Conservation (phyloP, 768 basidiomycete genomes). For the Auricularia cornea region DNA sequence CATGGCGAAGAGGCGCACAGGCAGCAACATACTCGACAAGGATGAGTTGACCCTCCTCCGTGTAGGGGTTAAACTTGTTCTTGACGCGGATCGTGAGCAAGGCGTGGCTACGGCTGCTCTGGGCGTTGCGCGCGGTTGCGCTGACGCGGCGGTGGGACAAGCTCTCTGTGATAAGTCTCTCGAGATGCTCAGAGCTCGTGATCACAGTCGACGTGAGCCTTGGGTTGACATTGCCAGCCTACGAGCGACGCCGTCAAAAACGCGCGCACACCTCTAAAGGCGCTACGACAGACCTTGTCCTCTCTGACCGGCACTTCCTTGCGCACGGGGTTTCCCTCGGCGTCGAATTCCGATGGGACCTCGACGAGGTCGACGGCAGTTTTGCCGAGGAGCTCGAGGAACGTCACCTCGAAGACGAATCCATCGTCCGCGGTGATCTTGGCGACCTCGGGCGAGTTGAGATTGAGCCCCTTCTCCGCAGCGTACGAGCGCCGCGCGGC, state of each 20-base stretch:
- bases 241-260: too few relatives aligned
- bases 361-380: slow-evolving; percentile 24
- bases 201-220: slow-evolving; percentile 19
- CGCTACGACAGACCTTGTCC: slow-evolving; percentile 22
- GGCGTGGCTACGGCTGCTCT: slow-evolving; percentile 28
- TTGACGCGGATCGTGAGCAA: slow-evolving; percentile 25
- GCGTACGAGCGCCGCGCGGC: slow-evolving; percentile 16
- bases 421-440: slow-evolving; percentile 2
- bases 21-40: slow-evolving; percentile 25
- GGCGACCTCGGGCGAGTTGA: neutral
- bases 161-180: slow-evolving; percentile 22
- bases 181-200: slow-evolving; percentile 22
- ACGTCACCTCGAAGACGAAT: slow-evolving; percentile 26
- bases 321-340: slow-evolving; percentile 17
- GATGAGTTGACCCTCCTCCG: slow-evolving; percentile 28
- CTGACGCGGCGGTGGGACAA: slow-evolving; percentile 21
- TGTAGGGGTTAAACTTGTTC: slow-evolving; percentile 26
- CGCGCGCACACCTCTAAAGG: too few relatives aligned
- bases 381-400: slow-evolving; percentile 28
- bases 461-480: slow-evolving; percentile 6
- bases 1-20: too few relatives aligned
- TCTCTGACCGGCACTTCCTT: slow-evolving; percentile 24
- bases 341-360: slow-evolving; percentile 15
- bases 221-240: slow-evolving; percentile 21
- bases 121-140: slow-evolving; percentile 24